These are phyloP conservation scores for Xerophyta viscosa DNA, from an alignment of 106 monocot species.

Conservation along the genomic window DNA sequence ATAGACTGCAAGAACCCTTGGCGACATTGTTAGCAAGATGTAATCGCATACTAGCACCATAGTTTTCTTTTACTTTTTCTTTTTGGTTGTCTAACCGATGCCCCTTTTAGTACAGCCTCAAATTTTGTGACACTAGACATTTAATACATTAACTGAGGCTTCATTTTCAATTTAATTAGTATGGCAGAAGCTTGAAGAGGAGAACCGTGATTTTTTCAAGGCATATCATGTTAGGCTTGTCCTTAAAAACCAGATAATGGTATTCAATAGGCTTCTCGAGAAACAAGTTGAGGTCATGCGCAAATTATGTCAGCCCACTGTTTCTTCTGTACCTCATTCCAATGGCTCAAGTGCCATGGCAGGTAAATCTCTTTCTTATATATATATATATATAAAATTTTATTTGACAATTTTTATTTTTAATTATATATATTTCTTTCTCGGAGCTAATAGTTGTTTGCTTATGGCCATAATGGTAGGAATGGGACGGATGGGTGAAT, in stretches of 20 bases:
- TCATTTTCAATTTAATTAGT: slow-evolving; percentile 27
- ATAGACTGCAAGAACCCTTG: too few species aligned
- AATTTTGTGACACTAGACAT: neutral
- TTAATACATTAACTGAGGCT: neutral
- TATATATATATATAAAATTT: too few species aligned
- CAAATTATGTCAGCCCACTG: slow-evolving; percentile 34
- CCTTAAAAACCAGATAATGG: slow-evolving; percentile 76
- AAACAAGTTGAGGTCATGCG: slow-evolving; percentile 81
- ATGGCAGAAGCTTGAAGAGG: slow-evolving; percentile 96
- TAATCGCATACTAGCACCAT: too few species aligned
- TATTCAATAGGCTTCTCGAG: slow-evolving; percentile 80
- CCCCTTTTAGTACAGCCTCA: neutral
- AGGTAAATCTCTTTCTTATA: slow-evolving; percentile 20
- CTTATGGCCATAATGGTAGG: too few species aligned
- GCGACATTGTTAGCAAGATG: too few species aligned
- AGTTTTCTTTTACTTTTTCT: too few species aligned
- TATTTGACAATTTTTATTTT: neutral
- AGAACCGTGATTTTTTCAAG: slow-evolving; percentile 91
- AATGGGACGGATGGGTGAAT: too few species aligned
- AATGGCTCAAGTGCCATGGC: slow-evolving; percentile 50
- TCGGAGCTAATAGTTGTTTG: too few species aligned
- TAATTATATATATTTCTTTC: neutral
- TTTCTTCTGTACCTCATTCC: slow-evolving; percentile 34
- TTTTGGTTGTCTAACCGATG: neutral
- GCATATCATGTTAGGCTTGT: slow-evolving; percentile 86